These are phyloP conservation scores for Pythium volutum DNA, from an alignment of 352 stramenopile species.

Conservation along the genomic window DNA sequence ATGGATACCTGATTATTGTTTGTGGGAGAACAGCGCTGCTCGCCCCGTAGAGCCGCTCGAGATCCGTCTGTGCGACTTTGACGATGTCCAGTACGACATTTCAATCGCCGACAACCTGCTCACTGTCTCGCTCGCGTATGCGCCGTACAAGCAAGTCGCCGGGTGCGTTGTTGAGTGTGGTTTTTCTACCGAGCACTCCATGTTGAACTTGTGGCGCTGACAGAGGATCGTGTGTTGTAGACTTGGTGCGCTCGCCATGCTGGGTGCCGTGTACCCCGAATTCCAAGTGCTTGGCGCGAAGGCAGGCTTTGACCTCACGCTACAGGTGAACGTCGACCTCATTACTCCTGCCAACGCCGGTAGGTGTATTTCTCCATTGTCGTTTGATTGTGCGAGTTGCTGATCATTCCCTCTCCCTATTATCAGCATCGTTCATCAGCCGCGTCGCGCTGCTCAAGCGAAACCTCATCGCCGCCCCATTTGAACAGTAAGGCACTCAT, in stretches of 20 bases:
- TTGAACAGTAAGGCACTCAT: conserved; percentile 48
- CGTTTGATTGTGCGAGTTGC: neutral
- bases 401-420: neutral
- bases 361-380: conserved; percentile 23
- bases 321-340: conserved; percentile 73
- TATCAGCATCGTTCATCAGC: conserved; percentile 72
- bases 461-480: conserved; percentile 74
- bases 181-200: neutral
- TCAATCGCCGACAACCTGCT: conserved; percentile 68
- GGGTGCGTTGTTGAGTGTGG: conserved; percentile 29
- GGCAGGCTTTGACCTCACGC: conserved; percentile 74
- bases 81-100: conserved; percentile 85
- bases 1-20: neutral
- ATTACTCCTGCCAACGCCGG: conserved; percentile 69
- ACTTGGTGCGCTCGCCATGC: conserved; percentile 68
- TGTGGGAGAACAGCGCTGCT: conserved; percentile 45
- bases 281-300: conserved; percentile 66
- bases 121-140: conserved; percentile 74
- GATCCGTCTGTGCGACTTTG: conserved; percentile 83
- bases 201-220: conserved; percentile 16
- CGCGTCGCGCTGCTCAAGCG: conserved; percentile 78
- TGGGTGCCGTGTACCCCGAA: conserved; percentile 67
- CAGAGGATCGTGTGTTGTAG: conserved; percentile 29
- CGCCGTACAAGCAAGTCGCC: conserved; percentile 68
- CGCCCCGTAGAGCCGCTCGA: conserved; percentile 71